Base-by-base conservation (phyloP, 2,329 filamentous ascomycete genomes). In the Achaetomium macrosporum region DNA sequence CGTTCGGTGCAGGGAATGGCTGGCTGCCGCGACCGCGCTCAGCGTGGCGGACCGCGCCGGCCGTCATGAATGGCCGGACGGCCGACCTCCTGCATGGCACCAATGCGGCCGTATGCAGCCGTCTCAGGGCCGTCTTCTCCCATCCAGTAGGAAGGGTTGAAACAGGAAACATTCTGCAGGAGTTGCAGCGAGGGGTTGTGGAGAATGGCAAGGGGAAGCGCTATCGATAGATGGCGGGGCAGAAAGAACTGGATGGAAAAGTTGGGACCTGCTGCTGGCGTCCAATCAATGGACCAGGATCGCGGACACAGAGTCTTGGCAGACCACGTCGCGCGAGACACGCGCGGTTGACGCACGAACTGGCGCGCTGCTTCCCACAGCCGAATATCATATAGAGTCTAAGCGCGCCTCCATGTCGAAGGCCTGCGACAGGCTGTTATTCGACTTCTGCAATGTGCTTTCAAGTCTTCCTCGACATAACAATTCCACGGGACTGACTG, bases 141-240 rank as follows among this genome's bases (percentile, higher is more conserved):
- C 53, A 54, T 41, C 62, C 62, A 64, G 45, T 64, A 42, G 46
- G 45, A 55, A 31, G 30, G 19, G 40, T 39, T 56, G 58, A 57
- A 57, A 56, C 55, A 50, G 30, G 50, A 59, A 53, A 51, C 53
- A 57, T 42, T 42, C 25, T 51, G 47, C 37, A 47, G 47, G 29
- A 37, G 46, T 15, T 51, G 56, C 53, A 57, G 56, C 42, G 56
- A 53, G 49, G 50, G 45, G 51, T 40, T 53, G 53, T 51, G 53
- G 54, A 57, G 57, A 50, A 52, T 30, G 12, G 29, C 49, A 41
- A n/a, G 56, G 43, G 43, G 52, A 63, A 59, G 56, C 65, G 66
- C 64, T 67, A 63, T 65, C 64, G 63, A 63, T 63, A 58, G 49
- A 52, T 47, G 41, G 49, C 30, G 47, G 42, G 42, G 52, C 47